These are phyloP conservation scores for Hymenoscyphus linearis DNA, from an alignment of 2,329 filamentous ascomycete species.

Conservation along the genomic window DNA sequence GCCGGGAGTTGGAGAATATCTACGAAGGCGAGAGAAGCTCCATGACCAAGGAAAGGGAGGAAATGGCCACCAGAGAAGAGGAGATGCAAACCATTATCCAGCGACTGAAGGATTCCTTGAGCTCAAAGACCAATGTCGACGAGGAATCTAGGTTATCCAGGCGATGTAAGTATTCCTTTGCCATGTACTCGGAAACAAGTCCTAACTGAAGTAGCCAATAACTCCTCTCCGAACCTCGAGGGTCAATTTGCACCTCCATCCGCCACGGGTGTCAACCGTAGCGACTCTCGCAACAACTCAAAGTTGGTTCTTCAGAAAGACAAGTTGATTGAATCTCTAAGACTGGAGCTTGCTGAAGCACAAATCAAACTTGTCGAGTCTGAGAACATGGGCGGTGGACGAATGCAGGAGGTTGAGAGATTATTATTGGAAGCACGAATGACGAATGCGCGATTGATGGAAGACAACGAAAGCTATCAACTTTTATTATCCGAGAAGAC, in stretches of 20 bases:
- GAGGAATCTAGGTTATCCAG: conserved; percentile 53
- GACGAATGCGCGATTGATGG: conserved; percentile 93
- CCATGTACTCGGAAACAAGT: background rate
- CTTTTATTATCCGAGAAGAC: conserved; percentile 92
- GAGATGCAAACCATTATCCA: conserved; percentile 89
- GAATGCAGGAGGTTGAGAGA: conserved; percentile 84
- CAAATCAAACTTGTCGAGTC: conserved; percentile 94
- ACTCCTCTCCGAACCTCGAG: conserved; percentile 64
- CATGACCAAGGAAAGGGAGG: conserved; percentile 87
- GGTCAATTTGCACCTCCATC: conserved; percentile 83
- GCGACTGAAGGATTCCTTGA: conserved; percentile 81
- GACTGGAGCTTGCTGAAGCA: conserved; percentile 87
- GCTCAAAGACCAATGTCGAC: conserved; percentile 59
- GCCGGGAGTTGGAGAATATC: conserved; percentile 85
- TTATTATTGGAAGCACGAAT: conserved; percentile 87
- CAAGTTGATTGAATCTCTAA: conserved; percentile 86
- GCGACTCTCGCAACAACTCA: conserved; percentile 83
- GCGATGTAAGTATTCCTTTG: conserved; percentile 42
- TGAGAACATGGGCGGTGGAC: conserved; percentile 85
- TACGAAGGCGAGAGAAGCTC: conserved; percentile 86
- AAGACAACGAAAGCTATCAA: conserved; percentile 98
- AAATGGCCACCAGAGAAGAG: conserved; percentile 76
- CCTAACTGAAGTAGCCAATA: conserved; percentile 33
- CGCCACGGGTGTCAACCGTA: conserved; percentile 75
- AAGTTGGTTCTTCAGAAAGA: conserved; percentile 93